Evolutionary conservation across 352 stramenopile genomes (phyloP).

Genomic region (Pythium brachiatum): DNA sequence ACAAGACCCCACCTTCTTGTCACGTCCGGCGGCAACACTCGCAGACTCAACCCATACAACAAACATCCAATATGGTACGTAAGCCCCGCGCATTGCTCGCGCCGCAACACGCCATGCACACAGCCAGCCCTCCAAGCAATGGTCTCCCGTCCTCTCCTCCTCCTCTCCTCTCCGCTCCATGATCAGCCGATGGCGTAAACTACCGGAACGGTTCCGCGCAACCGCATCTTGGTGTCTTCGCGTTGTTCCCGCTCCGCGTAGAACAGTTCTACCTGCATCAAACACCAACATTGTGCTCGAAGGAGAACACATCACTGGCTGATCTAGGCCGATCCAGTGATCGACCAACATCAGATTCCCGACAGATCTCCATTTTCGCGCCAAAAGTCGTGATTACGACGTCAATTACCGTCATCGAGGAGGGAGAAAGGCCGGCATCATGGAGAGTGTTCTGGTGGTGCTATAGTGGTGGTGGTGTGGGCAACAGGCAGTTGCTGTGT

Average conservation of each 20-base stretch:
- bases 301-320: not conserved
- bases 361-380: slow-evolving; percentile 1
- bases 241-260: not conserved
- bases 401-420: not conserved
- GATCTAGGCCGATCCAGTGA: not conserved
- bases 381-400: not conserved
- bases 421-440: not conserved
- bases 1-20: not conserved
- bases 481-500: not conserved
- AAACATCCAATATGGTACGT: slow-evolving; percentile 29
- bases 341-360: not conserved
- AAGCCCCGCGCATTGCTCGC: not conserved
- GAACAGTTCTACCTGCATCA: not conserved
- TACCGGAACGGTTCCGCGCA: not conserved
- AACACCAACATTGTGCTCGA: not conserved
- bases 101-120: not conserved
- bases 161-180: not conserved
- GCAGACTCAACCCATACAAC: slow-evolving; percentile 30
- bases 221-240: not conserved
- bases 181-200: not conserved
- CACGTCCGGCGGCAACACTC: slow-evolving; percentile 22
- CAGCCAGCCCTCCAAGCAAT: not conserved
- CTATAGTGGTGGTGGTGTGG: not conserved
- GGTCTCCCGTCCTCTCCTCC: not conserved
- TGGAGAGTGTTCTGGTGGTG: not conserved